Evolutionary conservation across 2,329 filamentous ascomycete species (phyloP).

Genomic region (Aureobasidium sp.): DNA sequence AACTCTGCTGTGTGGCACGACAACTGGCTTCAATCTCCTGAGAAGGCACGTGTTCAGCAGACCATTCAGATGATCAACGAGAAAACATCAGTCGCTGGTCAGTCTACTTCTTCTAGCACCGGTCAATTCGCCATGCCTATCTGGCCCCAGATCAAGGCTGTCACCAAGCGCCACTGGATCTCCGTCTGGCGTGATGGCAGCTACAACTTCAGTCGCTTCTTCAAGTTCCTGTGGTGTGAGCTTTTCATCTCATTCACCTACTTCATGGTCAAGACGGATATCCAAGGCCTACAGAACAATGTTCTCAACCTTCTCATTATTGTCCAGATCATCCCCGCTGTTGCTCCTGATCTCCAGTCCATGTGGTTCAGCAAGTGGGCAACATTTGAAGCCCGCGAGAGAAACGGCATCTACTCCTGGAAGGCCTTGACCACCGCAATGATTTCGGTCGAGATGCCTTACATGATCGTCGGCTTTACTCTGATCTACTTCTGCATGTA

Average conservation of each 20-base stretch:
- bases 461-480: slow-evolving; percentile 51
- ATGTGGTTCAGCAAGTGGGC: slow-evolving; percentile 49
- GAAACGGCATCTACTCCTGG: slow-evolving; percentile 55
- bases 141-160: slow-evolving; percentile 8
- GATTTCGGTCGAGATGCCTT: slow-evolving; percentile 62
- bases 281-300: slow-evolving; percentile 28
- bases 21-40: slow-evolving; percentile 41
- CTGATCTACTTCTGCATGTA: slow-evolving; percentile 59
- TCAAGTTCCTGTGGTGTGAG: slow-evolving; percentile 46
- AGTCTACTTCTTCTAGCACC: neutral
- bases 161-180: slow-evolving; percentile 9
- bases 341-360: slow-evolving; percentile 26
- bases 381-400: slow-evolving; percentile 53
- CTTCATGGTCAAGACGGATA: slow-evolving; percentile 29
- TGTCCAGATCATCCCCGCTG: slow-evolving; percentile 2
- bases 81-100: neutral
- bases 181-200: slow-evolving; percentile 12
- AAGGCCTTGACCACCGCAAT: slow-evolving; percentile 62
- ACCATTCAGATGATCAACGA: slow-evolving; percentile 17
- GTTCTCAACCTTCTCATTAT: slow-evolving; percentile 13
- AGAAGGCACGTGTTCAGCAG: slow-evolving; percentile 34
- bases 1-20: slow-evolving; percentile 34
- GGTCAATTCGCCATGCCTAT: slow-evolving; percentile 12
- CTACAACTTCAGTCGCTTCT: slow-evolving; percentile 15
- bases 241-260: slow-evolving; percentile 39